These are phyloP conservation scores for Rhodamnia rubescens DNA, from an alignment of 345 rosid genomes.

Conservation along the genomic window DNA sequence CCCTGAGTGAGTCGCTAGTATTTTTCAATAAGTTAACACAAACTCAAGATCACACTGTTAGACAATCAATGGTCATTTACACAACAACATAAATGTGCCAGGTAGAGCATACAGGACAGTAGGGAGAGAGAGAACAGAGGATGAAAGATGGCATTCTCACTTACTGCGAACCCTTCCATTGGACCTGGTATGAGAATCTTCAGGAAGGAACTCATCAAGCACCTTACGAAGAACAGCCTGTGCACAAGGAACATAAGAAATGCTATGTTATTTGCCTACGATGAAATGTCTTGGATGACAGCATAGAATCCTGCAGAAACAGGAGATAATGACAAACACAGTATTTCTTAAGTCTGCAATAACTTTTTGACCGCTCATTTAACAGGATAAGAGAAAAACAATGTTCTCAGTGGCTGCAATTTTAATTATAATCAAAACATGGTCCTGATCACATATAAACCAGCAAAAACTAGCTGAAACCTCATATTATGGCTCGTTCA, in stretches of 20 bases:
- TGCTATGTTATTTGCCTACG: not conserved
- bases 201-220: constrained; percentile 60
- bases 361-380: not conserved
- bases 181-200: constrained; percentile 63
- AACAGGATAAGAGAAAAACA: not conserved
- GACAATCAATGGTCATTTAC: not conserved
- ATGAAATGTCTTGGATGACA: not conserved
- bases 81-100: not conserved
- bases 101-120: not conserved
- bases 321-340: not conserved
- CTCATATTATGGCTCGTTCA: not conserved
- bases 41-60: not conserved
- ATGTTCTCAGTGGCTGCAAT: not conserved
- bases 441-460: not conserved
- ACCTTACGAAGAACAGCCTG: constrained; percentile 74
- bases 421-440: too few species aligned
- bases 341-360: not conserved
- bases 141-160: constrained; percentile 3
- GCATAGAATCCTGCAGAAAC: not conserved
- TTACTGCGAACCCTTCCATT: constrained; percentile 86
- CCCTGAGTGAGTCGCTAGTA: not conserved
- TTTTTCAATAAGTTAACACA: not conserved
- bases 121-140: not conserved
- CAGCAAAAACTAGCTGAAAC: not conserved
- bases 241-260: not conserved